Conservation (phyloP, 345 rosid species). For the Litchi chinensis region DNA sequence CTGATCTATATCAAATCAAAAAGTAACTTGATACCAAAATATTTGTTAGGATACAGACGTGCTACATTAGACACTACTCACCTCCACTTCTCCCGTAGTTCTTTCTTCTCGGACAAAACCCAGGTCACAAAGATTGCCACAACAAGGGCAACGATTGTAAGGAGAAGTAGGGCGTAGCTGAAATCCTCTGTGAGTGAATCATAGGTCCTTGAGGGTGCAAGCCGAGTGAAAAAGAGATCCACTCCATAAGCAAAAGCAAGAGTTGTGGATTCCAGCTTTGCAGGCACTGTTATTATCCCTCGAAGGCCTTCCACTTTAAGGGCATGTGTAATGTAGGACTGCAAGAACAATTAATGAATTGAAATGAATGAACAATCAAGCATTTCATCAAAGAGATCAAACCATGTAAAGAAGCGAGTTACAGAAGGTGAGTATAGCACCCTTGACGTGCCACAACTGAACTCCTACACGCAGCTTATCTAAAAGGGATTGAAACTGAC, state of each 20-base stretch:
- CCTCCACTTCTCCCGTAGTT: conserved; percentile 87
- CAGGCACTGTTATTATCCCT: conserved; percentile 78
- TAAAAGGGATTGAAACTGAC: conserved; percentile 36
- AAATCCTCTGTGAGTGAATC: conserved; percentile 98
- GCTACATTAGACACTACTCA: conserved; percentile 32
- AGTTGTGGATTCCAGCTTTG: conserved; percentile 96
- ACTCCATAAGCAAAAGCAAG: conserved; percentile 90
- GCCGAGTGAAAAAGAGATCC: conserved; percentile 85
- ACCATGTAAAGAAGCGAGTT: background rate
- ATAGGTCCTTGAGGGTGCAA: conserved; percentile 94
- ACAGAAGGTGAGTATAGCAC: background rate
- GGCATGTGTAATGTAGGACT: conserved; percentile 87
- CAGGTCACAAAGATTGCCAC: conserved; percentile 87
- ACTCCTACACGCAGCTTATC: background rate
- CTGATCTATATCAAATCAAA: conserved; percentile 29
- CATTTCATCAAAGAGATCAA: background rate
- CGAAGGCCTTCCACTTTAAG: conserved; percentile 84
- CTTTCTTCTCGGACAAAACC: conserved; percentile 88
- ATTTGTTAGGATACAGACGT: conserved; percentile 24
- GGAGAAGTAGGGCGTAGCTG: conserved; percentile 83
- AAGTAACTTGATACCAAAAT: background rate
- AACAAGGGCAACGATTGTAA: conserved; percentile 81
- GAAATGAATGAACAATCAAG: background rate
- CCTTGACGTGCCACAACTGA: background rate
- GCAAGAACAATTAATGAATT: conserved; percentile 27